phyloP scores from a whole-genome alignment of 352 stramenopile species.

The Globisporangium spinosum region DNA sequence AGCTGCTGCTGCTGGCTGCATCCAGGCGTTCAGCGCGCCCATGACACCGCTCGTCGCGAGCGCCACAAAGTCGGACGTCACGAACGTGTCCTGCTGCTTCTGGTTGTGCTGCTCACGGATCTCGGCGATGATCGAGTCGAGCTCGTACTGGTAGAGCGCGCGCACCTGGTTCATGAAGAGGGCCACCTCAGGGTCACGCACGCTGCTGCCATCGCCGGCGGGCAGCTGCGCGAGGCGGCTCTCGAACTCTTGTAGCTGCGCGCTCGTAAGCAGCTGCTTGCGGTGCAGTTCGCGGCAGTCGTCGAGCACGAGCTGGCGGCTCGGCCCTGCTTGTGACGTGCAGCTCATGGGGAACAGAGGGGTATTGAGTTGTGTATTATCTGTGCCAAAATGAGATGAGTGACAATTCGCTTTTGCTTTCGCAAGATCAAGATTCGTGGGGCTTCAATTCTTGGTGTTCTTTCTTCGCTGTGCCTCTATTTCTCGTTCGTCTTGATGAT shows the following conservation, averaged over 20 bases:
- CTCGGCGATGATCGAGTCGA: constrained; percentile 37
- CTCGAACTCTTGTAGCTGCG: constrained; percentile 34
- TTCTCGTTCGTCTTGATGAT: not conserved
- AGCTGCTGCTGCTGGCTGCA: constrained; percentile 27
- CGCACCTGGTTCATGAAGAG: constrained; percentile 32
- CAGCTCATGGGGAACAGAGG: constrained; percentile 2
- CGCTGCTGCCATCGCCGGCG: not conserved
- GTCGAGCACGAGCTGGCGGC: constrained; percentile 22
- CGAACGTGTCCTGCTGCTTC: constrained; percentile 40
- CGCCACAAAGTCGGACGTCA: constrained; percentile 55
- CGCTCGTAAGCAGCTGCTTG: constrained; percentile 27
- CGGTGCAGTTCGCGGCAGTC: constrained; percentile 37
- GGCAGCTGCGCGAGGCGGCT: constrained; percentile 6
- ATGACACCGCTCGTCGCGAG: constrained; percentile 57
- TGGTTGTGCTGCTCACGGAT: constrained; percentile 53
- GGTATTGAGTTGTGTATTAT: too few relatives aligned
- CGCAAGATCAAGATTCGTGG: too few relatives aligned
- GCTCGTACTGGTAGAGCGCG: constrained; percentile 37
- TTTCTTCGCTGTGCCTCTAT: not conserved
- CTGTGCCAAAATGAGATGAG: too few relatives aligned
- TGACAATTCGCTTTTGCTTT: too few relatives aligned
- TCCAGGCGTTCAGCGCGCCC: constrained; percentile 68
- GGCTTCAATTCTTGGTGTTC: not conserved
- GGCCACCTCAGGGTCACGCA: constrained; percentile 2
- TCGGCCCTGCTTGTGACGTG: not conserved